These are phyloP conservation scores for Tuber brumale DNA, from an alignment of 495 filamentous ascomycete species.

Conservation along the genomic window DNA sequence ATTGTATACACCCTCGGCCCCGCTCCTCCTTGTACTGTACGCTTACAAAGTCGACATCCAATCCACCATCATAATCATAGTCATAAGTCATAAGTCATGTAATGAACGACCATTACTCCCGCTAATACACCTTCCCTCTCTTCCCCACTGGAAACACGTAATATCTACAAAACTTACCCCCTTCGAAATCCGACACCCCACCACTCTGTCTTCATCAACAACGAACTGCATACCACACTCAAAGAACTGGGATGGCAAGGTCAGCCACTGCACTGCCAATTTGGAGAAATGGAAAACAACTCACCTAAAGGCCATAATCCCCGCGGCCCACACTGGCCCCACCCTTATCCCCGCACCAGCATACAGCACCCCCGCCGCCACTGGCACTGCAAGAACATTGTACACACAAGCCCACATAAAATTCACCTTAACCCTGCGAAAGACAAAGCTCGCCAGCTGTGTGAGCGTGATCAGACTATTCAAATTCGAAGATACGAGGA, in stretches of 20 bases:
- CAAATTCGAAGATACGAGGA: constrained; percentile 68
- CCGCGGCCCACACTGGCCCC: constrained; percentile 44
- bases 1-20: not conserved
- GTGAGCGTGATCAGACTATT: constrained; percentile 63
- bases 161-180: not conserved
- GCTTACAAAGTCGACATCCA: not conserved
- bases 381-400: constrained; percentile 65
- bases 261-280: not conserved
- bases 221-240: constrained; percentile 65
- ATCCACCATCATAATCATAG: not conserved
- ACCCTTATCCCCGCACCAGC: constrained; percentile 41
- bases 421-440: constrained; percentile 71
- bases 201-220: constrained; percentile 52
- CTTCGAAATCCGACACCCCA: constrained; percentile 47
- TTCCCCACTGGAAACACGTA: not conserved
- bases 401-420: constrained; percentile 81
- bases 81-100: not conserved
- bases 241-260: constrained; percentile 44
- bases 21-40: not conserved
- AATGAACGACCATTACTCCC: not conserved
- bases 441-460: constrained; percentile 61
- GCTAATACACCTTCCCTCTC: not conserved
- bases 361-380: constrained; percentile 74
- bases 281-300: not conserved
- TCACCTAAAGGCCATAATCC: constrained; percentile 76